phyloP scores from a whole-genome alignment of 495 filamentous ascomycete genomes.

The Mycothermus thermophilus region DNA sequence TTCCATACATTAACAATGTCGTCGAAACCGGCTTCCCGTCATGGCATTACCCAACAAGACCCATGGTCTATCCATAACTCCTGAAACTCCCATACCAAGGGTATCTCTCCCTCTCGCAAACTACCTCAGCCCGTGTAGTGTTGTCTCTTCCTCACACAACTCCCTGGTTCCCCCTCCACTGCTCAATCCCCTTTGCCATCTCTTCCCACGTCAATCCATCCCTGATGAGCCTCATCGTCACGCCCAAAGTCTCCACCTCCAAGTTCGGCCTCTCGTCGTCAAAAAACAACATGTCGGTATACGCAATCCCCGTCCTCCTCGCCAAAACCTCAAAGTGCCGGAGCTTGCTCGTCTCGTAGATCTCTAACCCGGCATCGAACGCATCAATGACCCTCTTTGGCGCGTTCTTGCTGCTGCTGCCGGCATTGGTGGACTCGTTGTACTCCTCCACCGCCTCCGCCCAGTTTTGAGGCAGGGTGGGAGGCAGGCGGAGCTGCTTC shows the following conservation, averaged over 20 bases:
- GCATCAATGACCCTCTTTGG: constrained; percentile 47
- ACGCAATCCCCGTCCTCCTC: constrained; percentile 50
- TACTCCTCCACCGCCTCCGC: too few relatives aligned
- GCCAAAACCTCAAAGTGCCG: constrained; percentile 66
- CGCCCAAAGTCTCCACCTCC: constrained; percentile 73
- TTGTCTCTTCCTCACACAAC: constrained; percentile 9
- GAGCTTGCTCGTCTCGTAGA: constrained; percentile 78
- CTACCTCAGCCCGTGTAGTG: background rate
- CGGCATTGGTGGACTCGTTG: too few relatives aligned
- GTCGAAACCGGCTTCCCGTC: too few relatives aligned
- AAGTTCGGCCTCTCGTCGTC: constrained; percentile 83
- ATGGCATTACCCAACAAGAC: too few relatives aligned
- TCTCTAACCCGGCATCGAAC: constrained; percentile 73
- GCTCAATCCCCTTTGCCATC: constrained; percentile 63
- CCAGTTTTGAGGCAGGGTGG: too few relatives aligned
- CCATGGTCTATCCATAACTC: background rate
- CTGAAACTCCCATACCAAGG: background rate
- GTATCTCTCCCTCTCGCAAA: background rate
- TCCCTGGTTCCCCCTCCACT: constrained; percentile 61
- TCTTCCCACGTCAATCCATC: constrained; percentile 64
- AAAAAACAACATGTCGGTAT: constrained; percentile 88
- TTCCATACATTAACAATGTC: too few relatives aligned
- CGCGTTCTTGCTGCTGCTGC: constrained; percentile 20
- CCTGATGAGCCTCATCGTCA: constrained; percentile 67
- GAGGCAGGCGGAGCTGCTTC: constrained; percentile 48